phyloP scores from a whole-genome alignment of 2,329 filamentous ascomycete species.

The Phialocephala subalpina region DNA sequence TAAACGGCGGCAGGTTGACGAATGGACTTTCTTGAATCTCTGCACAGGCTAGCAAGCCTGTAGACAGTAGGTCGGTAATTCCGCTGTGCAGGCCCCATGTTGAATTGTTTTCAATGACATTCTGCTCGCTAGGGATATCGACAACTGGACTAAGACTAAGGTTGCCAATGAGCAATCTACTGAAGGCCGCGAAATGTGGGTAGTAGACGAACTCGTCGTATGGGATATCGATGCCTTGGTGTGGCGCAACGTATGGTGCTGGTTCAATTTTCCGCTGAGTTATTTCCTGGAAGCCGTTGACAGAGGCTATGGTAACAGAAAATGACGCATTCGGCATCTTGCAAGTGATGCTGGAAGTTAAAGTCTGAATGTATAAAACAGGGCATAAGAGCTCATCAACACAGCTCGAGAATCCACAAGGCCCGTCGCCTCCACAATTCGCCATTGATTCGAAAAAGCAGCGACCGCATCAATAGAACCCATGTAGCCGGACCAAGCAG shows the following conservation, averaged over 20 bases:
- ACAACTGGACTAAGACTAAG: not conserved
- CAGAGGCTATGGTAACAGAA: constrained; percentile 26
- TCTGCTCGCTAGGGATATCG: too few species aligned
- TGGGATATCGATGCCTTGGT: too few species aligned
- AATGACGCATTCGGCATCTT: constrained; percentile 29
- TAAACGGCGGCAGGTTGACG: too few species aligned
- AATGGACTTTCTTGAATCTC: not conserved
- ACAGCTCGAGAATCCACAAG: not conserved
- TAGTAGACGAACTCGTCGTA: too few species aligned
- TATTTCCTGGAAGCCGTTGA: constrained; percentile 10
- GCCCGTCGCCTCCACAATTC: too few species aligned
- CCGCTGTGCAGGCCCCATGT: not conserved
- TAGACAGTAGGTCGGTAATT: not conserved
- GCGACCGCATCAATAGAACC: too few species aligned
- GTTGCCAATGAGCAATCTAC: not conserved
- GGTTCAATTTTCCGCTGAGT: not conserved
- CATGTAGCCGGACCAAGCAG: too few species aligned
- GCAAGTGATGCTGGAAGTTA: constrained; percentile 23
- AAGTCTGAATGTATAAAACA: constrained; percentile 25
- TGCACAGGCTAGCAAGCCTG: not conserved
- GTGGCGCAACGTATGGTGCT: not conserved
- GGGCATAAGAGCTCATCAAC: too few species aligned
- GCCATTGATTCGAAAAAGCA: too few species aligned
- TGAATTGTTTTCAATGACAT: too few species aligned
- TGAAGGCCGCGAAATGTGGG: not conserved